Evolutionary conservation across 495 filamentous ascomycete genomes (phyloP), one percentile per base, ranked within the genome.

Genomic region (Daldinia bambusicola): DNA sequence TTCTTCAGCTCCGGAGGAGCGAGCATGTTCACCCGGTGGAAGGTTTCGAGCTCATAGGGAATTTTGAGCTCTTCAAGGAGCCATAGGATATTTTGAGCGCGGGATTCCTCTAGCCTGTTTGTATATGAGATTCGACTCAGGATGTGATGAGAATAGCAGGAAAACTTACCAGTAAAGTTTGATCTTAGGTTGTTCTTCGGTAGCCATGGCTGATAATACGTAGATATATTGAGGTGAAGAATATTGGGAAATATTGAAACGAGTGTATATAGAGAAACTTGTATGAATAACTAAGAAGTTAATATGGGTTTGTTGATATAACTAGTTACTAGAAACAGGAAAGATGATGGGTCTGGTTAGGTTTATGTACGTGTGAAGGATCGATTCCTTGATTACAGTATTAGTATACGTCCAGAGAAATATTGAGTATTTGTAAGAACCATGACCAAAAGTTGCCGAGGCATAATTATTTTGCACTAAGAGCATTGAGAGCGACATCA

Each of bases 81-180:
- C 93, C 92, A 97, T 48, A 95, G 83, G 68, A 97, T 91, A 52
- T 93, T 89, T 67, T 97, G 93, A 57, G 92, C 87, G 63, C 94
- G 92, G 43, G 92, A 94, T 63, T 88, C 78, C 60, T 93, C 84
- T 58, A 93, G 89, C 92, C 92, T 93, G 32, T 4, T 32, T 16
- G 5, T 14, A 26, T 63, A 53, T 77, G 26, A 78, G 53, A 20
- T 41, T 31, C 12, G 52, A 6, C 9, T 63, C 12, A 58, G n/a
- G 10, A 9, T 37, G 38, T 7, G 20, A 59, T 50, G 6, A 26
- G 6, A 36, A 32, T 52, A 55, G 1, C 8, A 13, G 36, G 26
- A 41, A 18, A 48, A 70, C 82, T 58, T 82, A 93, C 92, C 92
- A 94, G 78, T 93, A 90, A 30, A 95, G 84, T 58, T 88, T 93